phyloP scores from a whole-genome alignment of 2,329 filamentous ascomycete genomes.

The Pseudogymnoascus sp. region DNA sequence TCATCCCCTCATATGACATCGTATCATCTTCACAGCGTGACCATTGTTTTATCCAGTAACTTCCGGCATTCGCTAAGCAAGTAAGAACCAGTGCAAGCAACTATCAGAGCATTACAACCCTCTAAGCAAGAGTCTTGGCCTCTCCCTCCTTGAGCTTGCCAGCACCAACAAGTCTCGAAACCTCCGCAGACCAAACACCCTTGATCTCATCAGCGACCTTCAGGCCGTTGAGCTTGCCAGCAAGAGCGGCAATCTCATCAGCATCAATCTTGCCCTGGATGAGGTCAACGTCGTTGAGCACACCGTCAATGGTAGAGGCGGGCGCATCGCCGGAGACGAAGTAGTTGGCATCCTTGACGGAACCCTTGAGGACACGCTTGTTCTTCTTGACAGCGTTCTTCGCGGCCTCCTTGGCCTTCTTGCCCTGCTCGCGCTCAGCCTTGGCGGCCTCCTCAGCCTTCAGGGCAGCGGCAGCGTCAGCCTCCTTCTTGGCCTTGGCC shows the following conservation, averaged over 20 bases:
- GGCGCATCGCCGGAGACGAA: conserved; percentile 68
- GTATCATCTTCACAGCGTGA: conserved; percentile 12
- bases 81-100: not conserved
- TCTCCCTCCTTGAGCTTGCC: conserved; percentile 85
- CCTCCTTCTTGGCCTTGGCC: conserved; percentile 72
- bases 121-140: conserved; percentile 51
- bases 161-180: conserved; percentile 66
- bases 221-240: conserved; percentile 68
- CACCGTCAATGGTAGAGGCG: conserved; percentile 70
- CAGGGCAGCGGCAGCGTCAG: conserved; percentile 69
- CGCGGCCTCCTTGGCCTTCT: conserved; percentile 97
- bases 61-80: conserved; percentile 7
- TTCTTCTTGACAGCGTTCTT: conserved; percentile 99
- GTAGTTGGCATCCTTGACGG: conserved; percentile 97
- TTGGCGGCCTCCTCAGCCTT: conserved; percentile 85
- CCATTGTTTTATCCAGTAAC: conserved; percentile 18
- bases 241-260: conserved; percentile 81
- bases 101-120: not conserved
- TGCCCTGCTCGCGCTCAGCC: conserved; percentile 69
- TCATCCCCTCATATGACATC: conserved; percentile 1
- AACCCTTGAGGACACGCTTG: conserved; percentile 90
- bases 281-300: conserved; percentile 77
- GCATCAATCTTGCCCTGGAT: conserved; percentile 82
- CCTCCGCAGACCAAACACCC: conserved; percentile 69
- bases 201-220: conserved; percentile 82